Evolutionary conservation across 1,139 yeast species (phyloP).

Genomic region (Blastobotrys aristatus): DNA sequence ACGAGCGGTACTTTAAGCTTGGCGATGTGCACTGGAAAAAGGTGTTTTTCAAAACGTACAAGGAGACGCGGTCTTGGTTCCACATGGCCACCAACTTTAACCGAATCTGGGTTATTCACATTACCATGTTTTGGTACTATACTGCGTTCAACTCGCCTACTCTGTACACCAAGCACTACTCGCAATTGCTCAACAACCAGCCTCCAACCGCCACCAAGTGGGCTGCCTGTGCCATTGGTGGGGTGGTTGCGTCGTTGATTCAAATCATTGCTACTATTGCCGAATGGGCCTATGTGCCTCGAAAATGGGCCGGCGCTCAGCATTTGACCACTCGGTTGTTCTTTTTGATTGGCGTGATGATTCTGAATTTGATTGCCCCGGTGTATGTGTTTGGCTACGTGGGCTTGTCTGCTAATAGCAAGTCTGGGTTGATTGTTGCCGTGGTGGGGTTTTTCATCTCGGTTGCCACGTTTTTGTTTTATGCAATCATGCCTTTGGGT

Average conservation of each 20-base stretch:
- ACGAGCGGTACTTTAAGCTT: conserved; percentile 81
- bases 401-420: conserved; percentile 61
- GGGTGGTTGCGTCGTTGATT: conserved; percentile 74
- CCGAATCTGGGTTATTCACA: conserved; percentile 96
- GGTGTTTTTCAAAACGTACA: conserved; percentile 94
- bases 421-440: conserved; percentile 74
- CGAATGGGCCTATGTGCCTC: conserved; percentile 96
- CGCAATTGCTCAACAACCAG: conserved; percentile 74
- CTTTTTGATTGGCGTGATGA: conserved; percentile 63
- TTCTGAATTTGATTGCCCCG: conserved; percentile 76
- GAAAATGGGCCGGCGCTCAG: conserved; percentile 99
- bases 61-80: conserved; percentile 97
- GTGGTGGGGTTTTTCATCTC: conserved; percentile 90
- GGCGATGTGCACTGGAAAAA: conserved; percentile 92
- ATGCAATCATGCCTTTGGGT: conserved; percentile 94
- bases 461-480: conserved; percentile 74
- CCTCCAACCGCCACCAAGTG: conserved; percentile 86
- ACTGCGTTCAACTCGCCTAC: conserved; percentile 90
- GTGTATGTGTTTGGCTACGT: conserved; percentile 75
- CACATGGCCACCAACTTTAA: conserved; percentile 92
- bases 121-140: conserved; percentile 90
- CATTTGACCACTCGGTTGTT: conserved; percentile 83
- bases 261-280: conserved; percentile 84
- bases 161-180: conserved; percentile 78
- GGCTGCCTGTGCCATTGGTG: conserved; percentile 93